Conservation (phyloP, 83 land plant genomes). For the Picea engelmannii region DNA sequence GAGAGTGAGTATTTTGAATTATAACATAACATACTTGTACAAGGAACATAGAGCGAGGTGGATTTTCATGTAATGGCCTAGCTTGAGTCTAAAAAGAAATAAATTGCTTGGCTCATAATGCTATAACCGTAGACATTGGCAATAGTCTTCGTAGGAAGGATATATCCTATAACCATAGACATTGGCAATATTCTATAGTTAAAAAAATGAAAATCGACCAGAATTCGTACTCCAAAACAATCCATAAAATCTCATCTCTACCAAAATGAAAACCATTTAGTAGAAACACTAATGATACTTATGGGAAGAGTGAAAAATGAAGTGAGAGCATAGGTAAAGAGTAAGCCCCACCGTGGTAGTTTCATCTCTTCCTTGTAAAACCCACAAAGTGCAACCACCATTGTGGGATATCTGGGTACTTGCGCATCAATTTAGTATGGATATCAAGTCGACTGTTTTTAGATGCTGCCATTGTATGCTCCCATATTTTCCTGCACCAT, state of each 20-base stretch:
- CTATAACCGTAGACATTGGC: conserved; percentile 67
- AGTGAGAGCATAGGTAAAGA: conserved; percentile 40
- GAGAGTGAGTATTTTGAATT: too few relatives aligned
- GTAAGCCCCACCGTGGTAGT: conserved; percentile 58
- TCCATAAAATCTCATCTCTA: too few relatives aligned
- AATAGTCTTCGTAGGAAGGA: conserved; percentile 45
- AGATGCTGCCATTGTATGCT: not conserved
- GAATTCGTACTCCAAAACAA: not conserved
- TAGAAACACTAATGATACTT: conserved; percentile 46
- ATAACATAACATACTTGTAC: not conserved
- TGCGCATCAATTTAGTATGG: conserved; percentile 77
- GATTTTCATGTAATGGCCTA: conserved; percentile 60
- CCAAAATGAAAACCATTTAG: conserved; percentile 25
- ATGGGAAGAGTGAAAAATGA: conserved; percentile 48
- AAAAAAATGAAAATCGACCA: too few relatives aligned
- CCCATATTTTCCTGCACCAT: not conserved
- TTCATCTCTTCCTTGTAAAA: conserved; percentile 60
- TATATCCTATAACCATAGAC: conserved; percentile 39
- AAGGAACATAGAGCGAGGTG: conserved; percentile 34
- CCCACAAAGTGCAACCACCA: conserved; percentile 69
- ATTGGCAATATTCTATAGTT: too few relatives aligned
- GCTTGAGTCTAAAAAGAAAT: conserved; percentile 54
- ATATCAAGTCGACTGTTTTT: conserved; percentile 31
- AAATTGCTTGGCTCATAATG: conserved; percentile 56
- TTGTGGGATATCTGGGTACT: conserved; percentile 67